Base-by-base conservation (phyloP, 345 rosid genomes). In the Eucalyptus virginea region DNA sequence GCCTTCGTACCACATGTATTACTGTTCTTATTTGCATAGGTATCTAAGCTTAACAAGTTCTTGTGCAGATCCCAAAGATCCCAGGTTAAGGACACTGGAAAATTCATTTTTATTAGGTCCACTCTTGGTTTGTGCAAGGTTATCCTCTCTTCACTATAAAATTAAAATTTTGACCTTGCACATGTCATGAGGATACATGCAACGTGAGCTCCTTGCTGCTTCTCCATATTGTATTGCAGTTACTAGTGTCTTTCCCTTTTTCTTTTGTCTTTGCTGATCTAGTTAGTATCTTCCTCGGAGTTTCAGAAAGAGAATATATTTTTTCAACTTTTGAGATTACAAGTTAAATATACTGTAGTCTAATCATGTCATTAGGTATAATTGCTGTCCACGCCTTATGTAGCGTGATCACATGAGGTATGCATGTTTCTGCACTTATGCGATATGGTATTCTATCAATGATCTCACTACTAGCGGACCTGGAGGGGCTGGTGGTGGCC, bases 41-140 rank as follows among this genome's bases (percentile, higher is more conserved):
- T 77, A 3, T 77, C 47, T 77, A 77, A 77, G 50, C 52, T 54
- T 49, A 19, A 17, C 80, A 88, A 56, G 83, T 91, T 67, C 87
- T 50, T 88, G 8, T 94, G 94, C 93, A 97, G 99, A 97, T 91
- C 90, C 96, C 44, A 91, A 94, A 95, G 99, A 96, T 93, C 93
- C 93, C 81, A 92, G 92, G 37, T 91, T 97, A 87, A 93, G 99
- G 93, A 94, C 91, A 58, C 85, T 94, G 90, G 99, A 96, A 90
- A 96, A 92, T 81, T 96, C 96, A 85, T 97, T 97, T 94, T 93
- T 97, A 34, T 89, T 97, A 96, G 99, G 99, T 42, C 92, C 99
- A 5, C 93, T 96, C 91, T 92, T 97, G 80, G 93, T 96, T 88
- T 88, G 91, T 92, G 90, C 97, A 81, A 97, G 99, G 99, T 97